Evolutionary conservation across 78 protist genomes (phyloP).

Genomic region (Dictyostelium brefeldianum): DNA sequence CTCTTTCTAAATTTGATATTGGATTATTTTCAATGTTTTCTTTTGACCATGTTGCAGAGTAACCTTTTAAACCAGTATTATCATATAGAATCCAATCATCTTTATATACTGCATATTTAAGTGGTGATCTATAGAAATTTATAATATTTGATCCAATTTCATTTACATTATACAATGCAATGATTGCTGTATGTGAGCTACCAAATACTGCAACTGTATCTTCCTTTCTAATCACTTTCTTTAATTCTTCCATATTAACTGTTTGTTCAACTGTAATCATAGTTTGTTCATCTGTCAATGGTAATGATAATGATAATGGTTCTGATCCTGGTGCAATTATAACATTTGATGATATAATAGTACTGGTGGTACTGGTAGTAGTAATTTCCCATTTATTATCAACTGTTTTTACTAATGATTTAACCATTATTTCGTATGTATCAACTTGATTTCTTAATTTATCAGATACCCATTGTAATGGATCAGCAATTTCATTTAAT

Average conservation of each 20-base stretch:
- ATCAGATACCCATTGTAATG: not conserved
- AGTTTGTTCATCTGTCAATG: not conserved
- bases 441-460: not conserved
- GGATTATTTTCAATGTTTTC: not conserved
- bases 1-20: not conserved
- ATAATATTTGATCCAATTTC: constrained; percentile 9
- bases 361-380: too few relatives aligned
- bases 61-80: constrained; percentile 15
- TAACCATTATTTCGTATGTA: not conserved
- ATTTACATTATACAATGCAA: not conserved
- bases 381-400: too few relatives aligned
- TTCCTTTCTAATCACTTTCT: not conserved
- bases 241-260: not conserved
- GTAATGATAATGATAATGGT: not conserved
- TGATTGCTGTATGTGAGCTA: constrained; percentile 9
- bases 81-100: constrained; percentile 16
- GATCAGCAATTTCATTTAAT: not conserved
- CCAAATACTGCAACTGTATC: constrained; percentile 4
- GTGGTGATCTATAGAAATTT: constrained; percentile 13
- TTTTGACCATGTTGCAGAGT: constrained; percentile 10
- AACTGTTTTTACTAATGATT: not conserved
- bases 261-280: not conserved
- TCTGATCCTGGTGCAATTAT: not conserved
- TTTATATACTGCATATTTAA: not conserved
- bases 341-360: not conserved